A percentile compares a stretch with the other conserved stretches of the same genome.
Conservation (phyloP, 2,329 filamentous ascomycete species). For the Didymella sp. region DNA sequence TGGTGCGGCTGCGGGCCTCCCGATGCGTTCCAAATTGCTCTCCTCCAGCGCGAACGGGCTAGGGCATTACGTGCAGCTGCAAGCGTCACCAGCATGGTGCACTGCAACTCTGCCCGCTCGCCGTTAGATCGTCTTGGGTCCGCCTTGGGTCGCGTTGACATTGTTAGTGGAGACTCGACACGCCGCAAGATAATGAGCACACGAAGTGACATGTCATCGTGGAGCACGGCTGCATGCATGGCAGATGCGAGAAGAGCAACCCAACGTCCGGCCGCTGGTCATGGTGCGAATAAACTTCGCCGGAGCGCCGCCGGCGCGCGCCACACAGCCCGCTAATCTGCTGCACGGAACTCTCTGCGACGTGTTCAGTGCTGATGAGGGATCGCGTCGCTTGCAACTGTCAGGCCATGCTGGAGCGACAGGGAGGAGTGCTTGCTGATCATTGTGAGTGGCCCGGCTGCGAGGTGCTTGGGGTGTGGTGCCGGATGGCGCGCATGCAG, state of each 20-base stretch:
- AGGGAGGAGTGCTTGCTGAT: slow-evolving; percentile 2
- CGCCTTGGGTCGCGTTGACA: background rate
- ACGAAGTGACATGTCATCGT: slow-evolving; percentile 9
- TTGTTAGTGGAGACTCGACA: slow-evolving; percentile 1
- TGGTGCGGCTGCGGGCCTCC: slow-evolving; percentile 14
- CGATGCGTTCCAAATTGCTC: slow-evolving; percentile 7
- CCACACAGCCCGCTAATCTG: slow-evolving; percentile 12
- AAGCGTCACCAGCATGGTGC: background rate
- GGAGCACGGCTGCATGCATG: slow-evolving; percentile 14
- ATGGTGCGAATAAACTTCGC: slow-evolving; percentile 21
- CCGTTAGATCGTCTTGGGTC: background rate
- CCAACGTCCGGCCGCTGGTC: slow-evolving; percentile 7
- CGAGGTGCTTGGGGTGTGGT: slow-evolving; percentile 1
- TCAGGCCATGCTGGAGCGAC: slow-evolving; percentile 16
- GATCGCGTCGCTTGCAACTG: slow-evolving; percentile 16
- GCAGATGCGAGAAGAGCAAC: background rate
- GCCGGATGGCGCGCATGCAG: slow-evolving; percentile 19
- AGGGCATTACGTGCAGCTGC: slow-evolving; percentile 13
- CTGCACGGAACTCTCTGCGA: slow-evolving; percentile 6
- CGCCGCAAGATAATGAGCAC: background rate
- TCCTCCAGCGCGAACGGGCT: background rate
- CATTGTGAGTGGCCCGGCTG: slow-evolving; percentile 12
- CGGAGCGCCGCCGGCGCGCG: slow-evolving; percentile 7
- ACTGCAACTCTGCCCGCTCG: slow-evolving; percentile 1
- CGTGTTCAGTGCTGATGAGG: background rate